Evolutionary conservation across 805 yeast species (phyloP).

Genomic region (Suhomyces vadensis): DNA sequence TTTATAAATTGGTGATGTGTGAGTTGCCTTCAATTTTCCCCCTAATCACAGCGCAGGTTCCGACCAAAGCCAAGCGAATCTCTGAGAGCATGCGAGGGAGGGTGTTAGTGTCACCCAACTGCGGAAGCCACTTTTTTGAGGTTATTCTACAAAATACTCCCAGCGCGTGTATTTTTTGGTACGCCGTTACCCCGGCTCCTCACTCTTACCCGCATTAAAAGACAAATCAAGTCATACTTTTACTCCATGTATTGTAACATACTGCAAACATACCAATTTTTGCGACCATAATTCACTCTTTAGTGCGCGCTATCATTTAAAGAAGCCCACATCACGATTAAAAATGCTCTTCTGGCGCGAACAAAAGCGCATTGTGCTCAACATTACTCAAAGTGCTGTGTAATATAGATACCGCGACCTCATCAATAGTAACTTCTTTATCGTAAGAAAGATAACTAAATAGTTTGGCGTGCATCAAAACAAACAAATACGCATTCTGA

Average conservation of each 20-base stretch:
- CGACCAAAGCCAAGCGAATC: constrained; percentile 3
- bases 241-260: background rate
- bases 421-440: background rate
- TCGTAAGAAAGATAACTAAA: background rate
- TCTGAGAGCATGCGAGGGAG: background rate
- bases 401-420: background rate
- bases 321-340: background rate
- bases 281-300: background rate
- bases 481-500: background rate
- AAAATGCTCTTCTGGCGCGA: constrained; percentile 1
- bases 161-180: background rate
- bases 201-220: background rate
- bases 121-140: constrained; percentile 3
- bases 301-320: constrained; percentile 3
- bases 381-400: background rate
- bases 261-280: background rate
- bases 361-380: constrained; percentile 2
- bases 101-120: constrained; percentile 1
- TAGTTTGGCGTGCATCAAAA: background rate
- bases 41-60: constrained; percentile 1
- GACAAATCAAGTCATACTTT: background rate
- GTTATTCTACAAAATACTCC: constrained; percentile 2
- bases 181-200: constrained; percentile 2
- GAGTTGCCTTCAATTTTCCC: background rate
- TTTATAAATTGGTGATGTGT: constrained; percentile 6